Evolutionary conservation across 768 basidiomycete genomes (phyloP).

Genomic region (Tulasnella sp.): DNA sequence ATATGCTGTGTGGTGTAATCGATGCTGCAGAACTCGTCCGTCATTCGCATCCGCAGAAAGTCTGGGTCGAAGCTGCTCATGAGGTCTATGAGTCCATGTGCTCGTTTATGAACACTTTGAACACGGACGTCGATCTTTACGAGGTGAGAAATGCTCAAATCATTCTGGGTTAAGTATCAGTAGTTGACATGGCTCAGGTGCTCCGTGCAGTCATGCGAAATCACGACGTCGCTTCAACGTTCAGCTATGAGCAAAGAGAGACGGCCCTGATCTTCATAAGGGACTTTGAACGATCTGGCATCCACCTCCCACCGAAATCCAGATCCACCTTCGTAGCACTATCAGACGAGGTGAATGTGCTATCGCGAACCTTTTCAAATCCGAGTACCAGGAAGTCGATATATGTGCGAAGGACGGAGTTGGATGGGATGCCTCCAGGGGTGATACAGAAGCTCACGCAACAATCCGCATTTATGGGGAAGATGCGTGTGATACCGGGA

Average conservation of each 20-base stretch:
- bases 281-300: conserved; percentile 96
- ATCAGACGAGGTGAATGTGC: conserved; percentile 77
- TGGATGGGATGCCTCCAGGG: conserved; percentile 36
- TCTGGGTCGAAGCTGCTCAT: conserved; percentile 78
- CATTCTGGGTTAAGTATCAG: conserved; percentile 17
- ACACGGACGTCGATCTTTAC: conserved; percentile 85
- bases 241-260: conserved; percentile 64
- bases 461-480: conserved; percentile 25
- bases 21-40: conserved; percentile 90
- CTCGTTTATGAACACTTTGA: conserved; percentile 95
- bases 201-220: conserved; percentile 61
- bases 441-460: background rate
- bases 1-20: conserved; percentile 90
- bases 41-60: conserved; percentile 80
- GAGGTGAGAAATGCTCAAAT: conserved; percentile 45
- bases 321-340: conserved; percentile 77
- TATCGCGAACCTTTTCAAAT: conserved; percentile 77
- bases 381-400: conserved; percentile 54
- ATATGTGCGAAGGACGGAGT: conserved; percentile 53
- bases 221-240: conserved; percentile 48
- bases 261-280: conserved; percentile 91
- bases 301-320: conserved; percentile 68
- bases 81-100: conserved; percentile 83
- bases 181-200: conserved; percentile 36
- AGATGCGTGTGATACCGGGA: conserved; percentile 60